Base-by-base conservation (phyloP, 2,329 filamentous ascomycete species). In the Curvularia eragrostidis region DNA sequence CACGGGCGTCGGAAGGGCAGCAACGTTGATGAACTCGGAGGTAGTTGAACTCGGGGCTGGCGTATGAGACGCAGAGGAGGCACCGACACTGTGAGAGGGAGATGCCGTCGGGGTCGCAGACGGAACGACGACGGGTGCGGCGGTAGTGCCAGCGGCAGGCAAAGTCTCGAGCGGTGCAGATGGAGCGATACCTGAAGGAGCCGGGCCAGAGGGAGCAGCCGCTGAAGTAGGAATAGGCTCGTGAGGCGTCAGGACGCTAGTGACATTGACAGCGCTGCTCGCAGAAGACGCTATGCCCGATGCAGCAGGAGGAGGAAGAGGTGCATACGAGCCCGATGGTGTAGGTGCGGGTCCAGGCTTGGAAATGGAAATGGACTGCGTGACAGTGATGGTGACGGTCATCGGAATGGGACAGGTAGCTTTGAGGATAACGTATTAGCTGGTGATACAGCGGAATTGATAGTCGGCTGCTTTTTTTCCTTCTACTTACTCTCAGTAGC, bases 371-470 rank as follows among this genome's bases (percentile, higher is more conserved):
- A 51, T 58, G 58, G 69, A 73, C 52, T 67, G 59, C 46, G 65
- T 70, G 61, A 67, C 56, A 32, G 66, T 70, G 50, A 72, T 59
- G 48, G 70, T 73, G 23, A 71, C 64, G 24, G 67, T 72, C 48
- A 60, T 59, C n/a, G 65, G 57, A 21, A 63, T 34, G 36, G 60
- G 60, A 57, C 65, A 67, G 13, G 34, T 36, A 24, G 54, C 64
- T 58, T 58, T 3, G 39, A 9, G 43, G 54, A 50, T 18, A 21
- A 58, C 9, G 34, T 15, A 48, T 69, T 54, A 68, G 63, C 32
- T 56, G 38, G 26, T 32, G 52, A 23, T 24, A 23, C 21, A 9
- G 15, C 13, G n/a, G 3, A 26, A n/a, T 26, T 13, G 39, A 42
- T 38, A 38, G 15, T 3, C 18, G 8, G 39, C 19, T 23, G 12